Conservation (phyloP, 495 filamentous ascomycete species). For the Penicillium bovifimosum region DNA sequence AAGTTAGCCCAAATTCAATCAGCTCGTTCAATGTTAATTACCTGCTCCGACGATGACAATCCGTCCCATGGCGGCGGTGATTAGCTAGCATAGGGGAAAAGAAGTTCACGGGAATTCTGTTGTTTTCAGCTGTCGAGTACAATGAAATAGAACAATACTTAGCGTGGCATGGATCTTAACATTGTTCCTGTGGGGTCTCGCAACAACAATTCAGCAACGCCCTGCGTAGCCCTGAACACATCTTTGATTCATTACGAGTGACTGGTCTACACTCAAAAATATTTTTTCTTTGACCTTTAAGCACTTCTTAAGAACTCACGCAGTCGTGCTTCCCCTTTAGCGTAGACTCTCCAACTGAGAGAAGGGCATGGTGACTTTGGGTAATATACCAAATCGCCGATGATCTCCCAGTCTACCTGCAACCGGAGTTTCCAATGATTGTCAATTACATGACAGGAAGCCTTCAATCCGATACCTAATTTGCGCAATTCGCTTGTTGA, state of each 20-base stretch:
- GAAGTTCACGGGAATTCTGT: not conserved
- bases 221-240: too few species aligned
- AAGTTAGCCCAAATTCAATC: not conserved
- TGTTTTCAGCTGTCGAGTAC: not conserved
- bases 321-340: too few species aligned
- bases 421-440: too few species aligned
- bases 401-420: too few species aligned
- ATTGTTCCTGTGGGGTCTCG: constrained; percentile 16
- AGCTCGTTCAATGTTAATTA: not conserved
- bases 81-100: not conserved
- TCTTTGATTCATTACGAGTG: not conserved
- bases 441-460: constrained; percentile 11
- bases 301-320: too few species aligned
- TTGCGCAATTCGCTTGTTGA: constrained; percentile 29
- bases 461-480: constrained; percentile 27
- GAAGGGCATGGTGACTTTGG: too few species aligned
- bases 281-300: too few species aligned
- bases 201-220: not conserved
- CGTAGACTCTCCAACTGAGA: too few species aligned
- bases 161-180: not conserved
- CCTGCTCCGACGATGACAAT: constrained; percentile 24
- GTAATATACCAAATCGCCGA: too few species aligned
- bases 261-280: too few species aligned
- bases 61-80: constrained; percentile 12
- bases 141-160: constrained; percentile 6